Conservation (phyloP, 2,329 filamentous ascomycete genomes). For the Phyllosticta ampelicida region DNA sequence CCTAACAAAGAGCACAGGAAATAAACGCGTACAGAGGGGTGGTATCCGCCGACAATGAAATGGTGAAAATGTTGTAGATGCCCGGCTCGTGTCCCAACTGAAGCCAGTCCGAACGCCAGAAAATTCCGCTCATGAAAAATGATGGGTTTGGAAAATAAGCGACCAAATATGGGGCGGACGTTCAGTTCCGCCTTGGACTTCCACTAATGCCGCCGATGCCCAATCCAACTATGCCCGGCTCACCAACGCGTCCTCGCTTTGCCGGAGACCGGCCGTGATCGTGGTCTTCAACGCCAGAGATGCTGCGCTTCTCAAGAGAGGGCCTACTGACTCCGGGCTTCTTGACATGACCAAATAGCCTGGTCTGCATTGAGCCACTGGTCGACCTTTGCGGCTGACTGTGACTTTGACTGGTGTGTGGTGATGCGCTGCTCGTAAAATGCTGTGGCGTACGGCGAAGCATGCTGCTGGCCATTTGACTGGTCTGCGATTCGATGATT, state of each 20-base stretch:
- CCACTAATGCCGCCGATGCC: conserved; percentile 38
- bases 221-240: conserved; percentile 40
- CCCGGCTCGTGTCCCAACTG: neutral
- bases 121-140: neutral
- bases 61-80: neutral
- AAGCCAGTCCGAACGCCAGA: neutral
- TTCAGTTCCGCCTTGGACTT: conserved; percentile 2
- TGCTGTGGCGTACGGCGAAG: conserved; percentile 47
- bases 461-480: conserved; percentile 65
- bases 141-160: neutral
- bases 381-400: conserved; percentile 25
- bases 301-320: conserved; percentile 21
- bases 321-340: conserved; percentile 37
- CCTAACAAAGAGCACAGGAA: neutral
- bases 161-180: neutral
- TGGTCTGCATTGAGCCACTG: conserved; percentile 44
- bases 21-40: neutral
- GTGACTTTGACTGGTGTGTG: conserved; percentile 25
- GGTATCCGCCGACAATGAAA: neutral
- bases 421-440: conserved; percentile 25
- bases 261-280: conserved; percentile 18
- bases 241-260: conserved; percentile 42
- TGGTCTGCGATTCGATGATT: conserved; percentile 63
- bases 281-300: conserved; percentile 12
- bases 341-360: conserved; percentile 51